Evolutionary conservation across 2,329 filamentous ascomycete genomes (phyloP).

Genomic region (Sporothrix dimorphospora): DNA sequence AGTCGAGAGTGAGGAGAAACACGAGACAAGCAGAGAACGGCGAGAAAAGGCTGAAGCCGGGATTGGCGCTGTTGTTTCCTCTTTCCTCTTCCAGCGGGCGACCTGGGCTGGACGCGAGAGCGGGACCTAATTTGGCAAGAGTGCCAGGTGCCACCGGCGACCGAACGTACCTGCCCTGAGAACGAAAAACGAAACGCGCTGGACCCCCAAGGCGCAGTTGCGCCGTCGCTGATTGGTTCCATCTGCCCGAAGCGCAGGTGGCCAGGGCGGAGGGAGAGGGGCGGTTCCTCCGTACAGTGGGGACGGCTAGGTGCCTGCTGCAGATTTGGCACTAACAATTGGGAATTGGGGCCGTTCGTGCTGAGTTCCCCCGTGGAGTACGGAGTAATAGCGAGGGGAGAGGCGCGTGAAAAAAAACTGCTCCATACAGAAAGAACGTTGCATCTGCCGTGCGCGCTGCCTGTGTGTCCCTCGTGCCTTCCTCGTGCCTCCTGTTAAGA

Average conservation of each 20-base stretch:
- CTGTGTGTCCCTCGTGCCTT: slow-evolving; percentile 7
- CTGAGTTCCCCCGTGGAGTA: slow-evolving; percentile 5
- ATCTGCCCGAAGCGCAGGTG: slow-evolving; percentile 36
- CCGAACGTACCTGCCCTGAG: background rate
- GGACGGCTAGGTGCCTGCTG: background rate
- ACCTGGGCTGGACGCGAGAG: background rate
- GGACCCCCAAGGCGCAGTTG: background rate
- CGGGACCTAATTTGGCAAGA: slow-evolving; percentile 7
- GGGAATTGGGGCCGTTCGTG: background rate
- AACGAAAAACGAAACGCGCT: background rate
- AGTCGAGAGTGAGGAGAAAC: background rate
- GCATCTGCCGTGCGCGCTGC: slow-evolving; percentile 8
- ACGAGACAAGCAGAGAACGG: background rate
- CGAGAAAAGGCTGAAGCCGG: background rate
- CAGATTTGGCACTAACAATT: background rate
- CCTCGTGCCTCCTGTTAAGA: background rate
- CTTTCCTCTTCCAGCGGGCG: background rate
- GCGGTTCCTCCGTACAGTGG: background rate
- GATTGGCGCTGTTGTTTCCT: background rate
- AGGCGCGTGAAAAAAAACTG: background rate
- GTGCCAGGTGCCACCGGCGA: background rate
- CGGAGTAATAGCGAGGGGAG: background rate
- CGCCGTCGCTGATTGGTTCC: slow-evolving; percentile 37
- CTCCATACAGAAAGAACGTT: slow-evolving; percentile 6
- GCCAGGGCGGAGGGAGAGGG: slow-evolving; percentile 26